These are phyloP conservation scores for Simplicillium sp. DNA, from an alignment of 2,329 filamentous ascomycete genomes.

Conservation along the genomic window DNA sequence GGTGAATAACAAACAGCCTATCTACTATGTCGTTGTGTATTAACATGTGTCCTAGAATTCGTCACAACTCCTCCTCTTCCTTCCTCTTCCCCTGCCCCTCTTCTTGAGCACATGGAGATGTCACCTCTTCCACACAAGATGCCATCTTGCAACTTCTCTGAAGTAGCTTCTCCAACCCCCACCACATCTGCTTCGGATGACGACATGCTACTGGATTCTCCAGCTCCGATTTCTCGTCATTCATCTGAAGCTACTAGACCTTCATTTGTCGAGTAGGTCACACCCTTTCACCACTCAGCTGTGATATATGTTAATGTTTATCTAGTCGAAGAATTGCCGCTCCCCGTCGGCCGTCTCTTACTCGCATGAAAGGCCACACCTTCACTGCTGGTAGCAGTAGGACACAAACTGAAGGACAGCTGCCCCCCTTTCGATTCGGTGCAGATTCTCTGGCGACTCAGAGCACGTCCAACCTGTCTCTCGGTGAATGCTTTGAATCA, in stretches of 20 bases:
- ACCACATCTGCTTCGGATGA: slow-evolving; percentile 36
- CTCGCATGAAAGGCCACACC: slow-evolving; percentile 65
- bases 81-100: slow-evolving; percentile 69
- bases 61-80: slow-evolving; percentile 76
- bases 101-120: slow-evolving; percentile 80
- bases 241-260: slow-evolving; percentile 37
- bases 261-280: slow-evolving; percentile 42
- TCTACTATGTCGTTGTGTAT: not conserved
- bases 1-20: slow-evolving; percentile 15
- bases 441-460: slow-evolving; percentile 17
- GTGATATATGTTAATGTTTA: slow-evolving; percentile 16
- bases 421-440: slow-evolving; percentile 70
- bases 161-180: slow-evolving; percentile 65
- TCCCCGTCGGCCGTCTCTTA: slow-evolving; percentile 64
- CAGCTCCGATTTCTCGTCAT: slow-evolving; percentile 37
- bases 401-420: slow-evolving; percentile 51
- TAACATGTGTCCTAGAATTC: slow-evolving; percentile 41
- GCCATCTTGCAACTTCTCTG: slow-evolving; percentile 55
- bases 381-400: slow-evolving; percentile 55
- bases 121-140: slow-evolving; percentile 87
- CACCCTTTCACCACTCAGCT: slow-evolving; percentile 2
- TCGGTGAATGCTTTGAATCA: slow-evolving; percentile 70
- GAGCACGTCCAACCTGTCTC: slow-evolving; percentile 40
- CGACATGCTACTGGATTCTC: slow-evolving; percentile 48
- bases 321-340: slow-evolving; percentile 56